These are phyloP conservation scores for Orbilia blumenaviensis DNA, from an alignment of 2,329 filamentous ascomycete genomes.

Conservation along the genomic window DNA sequence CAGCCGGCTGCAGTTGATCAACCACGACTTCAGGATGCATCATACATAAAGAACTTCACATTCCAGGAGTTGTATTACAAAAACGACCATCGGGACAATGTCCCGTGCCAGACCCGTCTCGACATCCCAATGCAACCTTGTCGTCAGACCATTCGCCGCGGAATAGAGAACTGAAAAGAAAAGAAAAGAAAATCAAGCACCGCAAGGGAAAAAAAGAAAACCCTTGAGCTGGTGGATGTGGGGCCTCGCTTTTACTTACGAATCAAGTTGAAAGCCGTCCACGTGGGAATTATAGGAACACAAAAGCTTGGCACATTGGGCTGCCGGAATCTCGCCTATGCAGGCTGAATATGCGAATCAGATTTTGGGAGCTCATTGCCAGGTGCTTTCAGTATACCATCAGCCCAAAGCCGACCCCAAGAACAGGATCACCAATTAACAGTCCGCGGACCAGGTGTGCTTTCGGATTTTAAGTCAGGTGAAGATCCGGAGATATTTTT, in stretches of 20 bases:
- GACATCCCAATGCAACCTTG: slow-evolving; percentile 45
- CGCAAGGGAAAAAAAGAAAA: slow-evolving; percentile 7
- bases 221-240: slow-evolving; percentile 12
- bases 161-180: not conserved
- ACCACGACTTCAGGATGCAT: not conserved
- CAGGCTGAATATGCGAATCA: slow-evolving; percentile 43
- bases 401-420: not conserved
- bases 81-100: slow-evolving; percentile 25
- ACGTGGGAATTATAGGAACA: slow-evolving; percentile 43
- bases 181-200: not conserved
- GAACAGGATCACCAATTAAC: not conserved
- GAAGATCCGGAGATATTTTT: not conserved
- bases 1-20: too few species aligned
- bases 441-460: not conserved
- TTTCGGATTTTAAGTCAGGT: not conserved
- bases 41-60: not conserved
- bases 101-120: slow-evolving; percentile 34
- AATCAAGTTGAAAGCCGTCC: slow-evolving; percentile 45
- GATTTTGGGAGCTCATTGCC: not conserved
- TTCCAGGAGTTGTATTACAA: not conserved
- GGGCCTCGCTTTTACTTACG: slow-evolving; percentile 44
- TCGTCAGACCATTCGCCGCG: slow-evolving; percentile 44
- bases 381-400: not conserved
- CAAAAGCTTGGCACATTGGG: slow-evolving; percentile 39
- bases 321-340: slow-evolving; percentile 51